Evolutionary conservation across 1,284 basidiomycete species (phyloP).

Genomic region (Malassezia brasiliensis): DNA sequence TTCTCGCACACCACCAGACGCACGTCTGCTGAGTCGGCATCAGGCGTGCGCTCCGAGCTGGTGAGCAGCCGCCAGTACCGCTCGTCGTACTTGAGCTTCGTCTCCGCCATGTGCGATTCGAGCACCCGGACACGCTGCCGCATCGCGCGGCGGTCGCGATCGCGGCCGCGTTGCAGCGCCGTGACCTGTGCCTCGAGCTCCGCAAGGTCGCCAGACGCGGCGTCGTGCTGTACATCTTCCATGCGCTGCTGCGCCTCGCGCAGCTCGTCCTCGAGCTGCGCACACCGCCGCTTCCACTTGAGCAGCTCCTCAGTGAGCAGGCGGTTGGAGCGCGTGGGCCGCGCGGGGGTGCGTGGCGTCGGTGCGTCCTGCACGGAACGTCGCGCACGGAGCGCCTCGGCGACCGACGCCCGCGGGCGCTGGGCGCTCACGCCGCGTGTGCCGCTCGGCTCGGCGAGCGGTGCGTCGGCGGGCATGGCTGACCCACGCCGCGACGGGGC

Average conservation of each 20-base stretch:
- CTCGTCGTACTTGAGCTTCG: conserved; percentile 14
- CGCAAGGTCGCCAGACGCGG: neutral
- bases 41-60: conserved; percentile 1
- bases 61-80: conserved; percentile 17
- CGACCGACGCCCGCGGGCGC: too few species aligned
- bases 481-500: too few species aligned
- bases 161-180: conserved; percentile 7
- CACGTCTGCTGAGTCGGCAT: conserved; percentile 6
- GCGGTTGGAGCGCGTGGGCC: conserved; percentile 14
- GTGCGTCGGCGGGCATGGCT: too few species aligned
- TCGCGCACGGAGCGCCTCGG: neutral
- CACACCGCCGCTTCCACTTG: conserved; percentile 12
- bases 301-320: conserved; percentile 16
- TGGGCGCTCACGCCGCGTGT: too few species aligned
- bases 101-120: conserved; percentile 17
- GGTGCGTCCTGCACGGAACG: neutral
- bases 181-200: conserved; percentile 3
- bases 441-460: too few species aligned
- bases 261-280: conserved; percentile 15
- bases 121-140: conserved; percentile 17
- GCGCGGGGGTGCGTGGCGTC: neutral
- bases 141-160: conserved; percentile 13
- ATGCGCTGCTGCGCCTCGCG: neutral
- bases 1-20: conserved; percentile 14
- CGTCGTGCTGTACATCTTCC: neutral